Base-by-base conservation (phyloP, 2,329 filamentous ascomycete species). In the Hypoxylon sp. region DNA sequence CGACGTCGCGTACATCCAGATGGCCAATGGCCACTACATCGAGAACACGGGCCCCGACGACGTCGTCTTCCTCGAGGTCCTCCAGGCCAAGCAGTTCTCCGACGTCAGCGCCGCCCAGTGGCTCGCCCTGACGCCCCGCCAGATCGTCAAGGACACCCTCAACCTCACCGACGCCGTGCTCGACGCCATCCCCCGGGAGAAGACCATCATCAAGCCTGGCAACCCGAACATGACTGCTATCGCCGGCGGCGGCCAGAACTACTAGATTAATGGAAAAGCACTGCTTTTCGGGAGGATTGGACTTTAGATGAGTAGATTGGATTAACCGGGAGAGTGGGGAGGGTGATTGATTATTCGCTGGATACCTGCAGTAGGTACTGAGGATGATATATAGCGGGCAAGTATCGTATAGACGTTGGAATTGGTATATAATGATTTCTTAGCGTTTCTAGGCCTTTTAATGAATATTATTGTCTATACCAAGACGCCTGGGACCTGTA, bases 21-120 rank as follows among this genome's bases (percentile, higher is more conserved):
- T 82, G 8, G 79, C 81, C 0, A 80, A 81, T 38, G 82, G 84
- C 0, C 87, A 89, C 72, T 89, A 88, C 67, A 78, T 89, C 16
- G 86, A 89, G 76, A 89, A 89, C 71, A 87, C 83, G 0, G 86
- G 86, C 16, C 82, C 79, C 8, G 83, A 85, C 62, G 84, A 87
- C 62, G 75, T 89, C 7, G 77, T 88, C 4, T 87, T 87, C 72
- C 77, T 89, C n/a, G 86, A 89, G 71, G 83, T 89, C 1, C 75
- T 89, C 53, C 83, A 85, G 74, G 83, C 85, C 2, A 72, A 75
- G 22, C 78, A 78, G 53, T 86, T 85, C 64, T 80, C 80, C 12
- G 85, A 88, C 65, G 82, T 88, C 60, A 84, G 81, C 57, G 82
- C 87, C 3, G 82, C 83, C 0, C 85, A 88, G 75, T 88, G 86